Evolutionary conservation across 768 basidiomycete genomes (phyloP).

Genomic region (Xerocomus spinulosus): DNA sequence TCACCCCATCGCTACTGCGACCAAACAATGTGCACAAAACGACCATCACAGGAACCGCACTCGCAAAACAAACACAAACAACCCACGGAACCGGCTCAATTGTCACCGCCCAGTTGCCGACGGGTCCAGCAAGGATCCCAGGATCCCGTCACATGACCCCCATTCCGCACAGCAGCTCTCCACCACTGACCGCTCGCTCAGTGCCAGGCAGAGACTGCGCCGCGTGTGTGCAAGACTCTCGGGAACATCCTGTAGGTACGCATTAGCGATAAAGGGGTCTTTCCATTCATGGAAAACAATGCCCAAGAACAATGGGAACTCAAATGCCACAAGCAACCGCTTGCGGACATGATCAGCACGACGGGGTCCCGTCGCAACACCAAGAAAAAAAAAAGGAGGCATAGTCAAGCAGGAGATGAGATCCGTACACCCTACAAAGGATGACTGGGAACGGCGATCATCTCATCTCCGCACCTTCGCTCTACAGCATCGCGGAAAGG

Average conservation of each 20-base stretch:
- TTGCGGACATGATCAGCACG: not conserved
- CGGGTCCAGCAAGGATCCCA: constrained; percentile 3
- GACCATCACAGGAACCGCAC: constrained; percentile 26
- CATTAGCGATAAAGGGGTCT: not conserved
- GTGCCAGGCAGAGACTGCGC: constrained; percentile 41
- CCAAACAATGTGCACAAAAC: constrained; percentile 1
- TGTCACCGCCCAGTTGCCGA: not conserved
- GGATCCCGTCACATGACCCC: constrained; percentile 21
- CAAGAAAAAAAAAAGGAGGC: not conserved
- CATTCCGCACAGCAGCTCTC: constrained; percentile 47
- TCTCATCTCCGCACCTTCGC: constrained; percentile 22
- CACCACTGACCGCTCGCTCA: constrained; percentile 50
- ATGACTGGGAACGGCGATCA: constrained; percentile 22
- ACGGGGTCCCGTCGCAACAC: not conserved
- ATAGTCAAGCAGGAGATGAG: not conserved
- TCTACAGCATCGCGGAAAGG: constrained; percentile 16
- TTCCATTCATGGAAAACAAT: constrained; percentile 25
- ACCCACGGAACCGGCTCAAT: constrained; percentile 26
- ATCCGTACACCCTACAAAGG: constrained; percentile 7
- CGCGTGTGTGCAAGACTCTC: constrained; percentile 37
- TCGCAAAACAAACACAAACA: constrained; percentile 11
- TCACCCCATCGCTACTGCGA: too few relatives aligned
- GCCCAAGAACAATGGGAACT: not conserved
- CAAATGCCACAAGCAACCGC: not conserved
- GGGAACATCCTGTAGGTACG: constrained; percentile 34